phyloP scores from a whole-genome alignment of 768 basidiomycete genomes.

The Mycena olivaceomarginata region DNA sequence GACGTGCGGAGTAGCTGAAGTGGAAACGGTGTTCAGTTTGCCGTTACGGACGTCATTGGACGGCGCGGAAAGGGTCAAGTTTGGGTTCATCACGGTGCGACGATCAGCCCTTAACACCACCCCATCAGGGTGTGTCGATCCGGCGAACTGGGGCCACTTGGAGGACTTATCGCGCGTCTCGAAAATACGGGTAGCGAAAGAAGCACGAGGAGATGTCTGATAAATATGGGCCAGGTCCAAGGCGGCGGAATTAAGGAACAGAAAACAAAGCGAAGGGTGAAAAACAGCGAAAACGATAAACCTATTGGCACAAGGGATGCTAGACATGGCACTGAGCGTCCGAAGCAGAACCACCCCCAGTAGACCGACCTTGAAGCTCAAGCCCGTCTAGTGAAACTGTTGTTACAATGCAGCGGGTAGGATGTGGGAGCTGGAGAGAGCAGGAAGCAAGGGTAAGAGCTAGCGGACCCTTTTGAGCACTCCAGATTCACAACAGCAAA shows the following conservation, averaged over 20 bases:
- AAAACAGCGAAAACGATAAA: constrained; percentile 71
- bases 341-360: constrained; percentile 49
- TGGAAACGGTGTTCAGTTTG: constrained; percentile 70
- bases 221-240: constrained; percentile 94
- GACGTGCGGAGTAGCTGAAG: constrained; percentile 78
- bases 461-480: constrained; percentile 67
- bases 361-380: constrained; percentile 79
- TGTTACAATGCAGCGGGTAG: constrained; percentile 85
- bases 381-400: constrained; percentile 86
- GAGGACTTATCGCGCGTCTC: constrained; percentile 85
- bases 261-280: constrained; percentile 70
- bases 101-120: constrained; percentile 75
- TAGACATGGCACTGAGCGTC: constrained; percentile 53
- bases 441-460: constrained; percentile 43
- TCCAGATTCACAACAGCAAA: constrained; percentile 59
- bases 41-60: constrained; percentile 68
- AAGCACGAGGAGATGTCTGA: constrained; percentile 84
- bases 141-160: constrained; percentile 95
- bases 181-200: constrained; percentile 70
- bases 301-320: constrained; percentile 83
- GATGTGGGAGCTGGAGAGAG: constrained; percentile 47
- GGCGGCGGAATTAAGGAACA: constrained; percentile 87
- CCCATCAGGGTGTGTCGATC: constrained; percentile 73
- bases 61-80: constrained; percentile 76
- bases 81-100: constrained; percentile 85